A percentile compares a stretch with the other conserved stretches of the same genome.
Evolutionary conservation across 2,329 filamentous ascomycete genomes (phyloP).

Genomic region (Cytospora paraplurivora): DNA sequence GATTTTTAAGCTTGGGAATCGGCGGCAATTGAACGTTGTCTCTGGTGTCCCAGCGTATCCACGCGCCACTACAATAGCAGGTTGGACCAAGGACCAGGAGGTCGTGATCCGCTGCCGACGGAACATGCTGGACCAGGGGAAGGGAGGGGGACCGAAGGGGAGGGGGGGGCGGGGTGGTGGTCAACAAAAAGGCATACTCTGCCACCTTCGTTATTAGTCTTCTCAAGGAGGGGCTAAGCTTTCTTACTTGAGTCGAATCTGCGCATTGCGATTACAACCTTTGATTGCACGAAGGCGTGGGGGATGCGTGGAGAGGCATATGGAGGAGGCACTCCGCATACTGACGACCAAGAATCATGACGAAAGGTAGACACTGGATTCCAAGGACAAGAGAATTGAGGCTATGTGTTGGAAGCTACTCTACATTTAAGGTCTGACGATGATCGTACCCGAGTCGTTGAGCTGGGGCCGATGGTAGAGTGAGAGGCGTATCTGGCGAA

Average conservation of each 20-base stretch:
- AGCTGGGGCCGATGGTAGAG: not conserved
- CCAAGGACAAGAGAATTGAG: not conserved
- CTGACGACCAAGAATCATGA: constrained; percentile 6
- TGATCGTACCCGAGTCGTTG: not conserved
- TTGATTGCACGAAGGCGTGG: constrained; percentile 3
- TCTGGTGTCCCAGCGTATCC: not conserved
- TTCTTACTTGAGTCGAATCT: not conserved
- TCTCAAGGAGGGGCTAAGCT: not conserved
- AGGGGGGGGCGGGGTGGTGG: not conserved
- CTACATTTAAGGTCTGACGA: not conserved
- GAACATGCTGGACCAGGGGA: not conserved
- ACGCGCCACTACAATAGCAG: not conserved
- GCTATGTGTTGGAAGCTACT: not conserved
- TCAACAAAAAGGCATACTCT: not conserved
- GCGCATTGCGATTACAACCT: not conserved
- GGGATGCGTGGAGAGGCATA: not conserved
- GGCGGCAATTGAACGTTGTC: not conserved
- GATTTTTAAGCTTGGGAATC: not conserved
- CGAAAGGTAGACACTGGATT: constrained; percentile 3
- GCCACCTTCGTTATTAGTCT: not conserved
- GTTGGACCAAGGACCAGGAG: not conserved
- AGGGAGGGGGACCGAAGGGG: no score
- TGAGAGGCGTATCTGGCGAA: no score
- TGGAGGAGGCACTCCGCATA: constrained; percentile 6
- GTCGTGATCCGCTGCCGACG: not conserved